Evolutionary conservation across 2,329 filamentous ascomycete genomes (phyloP).

Genomic region (Colletotrichum navitas): DNA sequence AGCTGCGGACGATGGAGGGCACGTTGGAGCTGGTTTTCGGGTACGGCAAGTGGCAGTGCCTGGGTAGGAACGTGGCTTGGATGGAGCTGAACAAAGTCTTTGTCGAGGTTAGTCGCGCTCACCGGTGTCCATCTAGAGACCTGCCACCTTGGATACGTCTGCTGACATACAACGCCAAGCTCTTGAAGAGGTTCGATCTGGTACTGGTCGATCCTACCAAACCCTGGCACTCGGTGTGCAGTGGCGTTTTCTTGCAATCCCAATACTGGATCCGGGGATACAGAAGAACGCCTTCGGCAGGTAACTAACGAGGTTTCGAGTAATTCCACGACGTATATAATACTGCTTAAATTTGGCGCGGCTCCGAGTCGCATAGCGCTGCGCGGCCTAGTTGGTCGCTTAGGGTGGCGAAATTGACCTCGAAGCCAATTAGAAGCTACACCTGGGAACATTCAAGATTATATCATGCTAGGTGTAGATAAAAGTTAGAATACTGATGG

Average conservation of each 20-base stretch:
- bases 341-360: background rate
- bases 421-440: too few species aligned
- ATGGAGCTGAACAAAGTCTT: slow-evolving; percentile 52
- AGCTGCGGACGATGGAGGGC: slow-evolving; percentile 51
- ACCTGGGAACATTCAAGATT: background rate
- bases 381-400: background rate
- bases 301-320: background rate
- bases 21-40: slow-evolving; percentile 56
- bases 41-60: slow-evolving; percentile 54
- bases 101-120: slow-evolving; percentile 47
- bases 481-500: background rate
- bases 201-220: slow-evolving; percentile 48
- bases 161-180: slow-evolving; percentile 38
- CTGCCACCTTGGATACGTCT: background rate
- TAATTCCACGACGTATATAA: background rate
- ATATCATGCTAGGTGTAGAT: background rate
- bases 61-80: slow-evolving; percentile 54
- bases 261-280: slow-evolving; percentile 15
- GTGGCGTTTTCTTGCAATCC: slow-evolving; percentile 10
- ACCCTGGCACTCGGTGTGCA: slow-evolving; percentile 45
- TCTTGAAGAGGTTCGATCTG: slow-evolving; percentile 50
- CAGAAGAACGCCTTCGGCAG: background rate
- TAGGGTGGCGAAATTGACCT: background rate
- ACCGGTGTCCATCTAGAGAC: background rate
- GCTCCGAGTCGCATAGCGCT: background rate